These are phyloP conservation scores for Fusarium avenaceum DNA, from an alignment of 2,329 filamentous ascomycete species.

Conservation along the genomic window DNA sequence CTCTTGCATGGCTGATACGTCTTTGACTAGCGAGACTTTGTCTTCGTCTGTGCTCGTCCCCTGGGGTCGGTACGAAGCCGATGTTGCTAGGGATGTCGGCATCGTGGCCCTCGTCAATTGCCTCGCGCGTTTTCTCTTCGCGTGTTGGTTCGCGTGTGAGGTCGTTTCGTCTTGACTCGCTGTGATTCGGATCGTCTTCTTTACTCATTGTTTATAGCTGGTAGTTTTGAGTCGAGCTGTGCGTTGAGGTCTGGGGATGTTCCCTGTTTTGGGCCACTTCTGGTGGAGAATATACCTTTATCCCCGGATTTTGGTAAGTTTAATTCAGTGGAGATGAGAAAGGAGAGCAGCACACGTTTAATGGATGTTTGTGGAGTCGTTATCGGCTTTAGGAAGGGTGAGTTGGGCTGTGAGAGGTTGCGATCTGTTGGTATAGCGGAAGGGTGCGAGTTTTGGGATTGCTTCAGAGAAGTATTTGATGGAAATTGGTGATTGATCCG, in stretches of 20 bases:
- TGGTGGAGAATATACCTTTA: slow-evolving; percentile 10
- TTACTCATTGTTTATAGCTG: slow-evolving; percentile 18
- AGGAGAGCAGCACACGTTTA: slow-evolving; percentile 4
- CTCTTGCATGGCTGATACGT: slow-evolving; percentile 16
- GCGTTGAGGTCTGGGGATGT: too few species aligned
- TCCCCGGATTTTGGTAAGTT: slow-evolving; percentile 27
- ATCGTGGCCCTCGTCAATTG: slow-evolving; percentile 62
- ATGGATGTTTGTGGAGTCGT: neutral
- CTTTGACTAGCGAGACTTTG: slow-evolving; percentile 53
- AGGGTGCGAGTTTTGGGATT: neutral
- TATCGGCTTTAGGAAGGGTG: neutral
- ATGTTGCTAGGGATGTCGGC: slow-evolving; percentile 64
- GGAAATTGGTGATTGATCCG: neutral
- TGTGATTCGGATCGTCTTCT: slow-evolving; percentile 14
- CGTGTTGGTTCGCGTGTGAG: slow-evolving; percentile 45
- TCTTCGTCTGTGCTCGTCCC: slow-evolving; percentile 55
- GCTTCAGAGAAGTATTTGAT: neutral
- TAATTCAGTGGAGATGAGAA: slow-evolving; percentile 17
- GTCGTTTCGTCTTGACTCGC: slow-evolving; percentile 4
- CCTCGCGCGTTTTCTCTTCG: slow-evolving; percentile 56
- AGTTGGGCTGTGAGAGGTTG: neutral
- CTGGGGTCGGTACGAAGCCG: slow-evolving; percentile 59
- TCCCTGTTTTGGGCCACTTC: too few species aligned
- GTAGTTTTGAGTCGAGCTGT: neutral
- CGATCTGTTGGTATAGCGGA: neutral